Percentiles rank a stretch among this genome's conserved stretches.
Evolutionary conservation across 164 flowering plant species (phyloP).

Genomic region (Pachysandra terminalis): DNA sequence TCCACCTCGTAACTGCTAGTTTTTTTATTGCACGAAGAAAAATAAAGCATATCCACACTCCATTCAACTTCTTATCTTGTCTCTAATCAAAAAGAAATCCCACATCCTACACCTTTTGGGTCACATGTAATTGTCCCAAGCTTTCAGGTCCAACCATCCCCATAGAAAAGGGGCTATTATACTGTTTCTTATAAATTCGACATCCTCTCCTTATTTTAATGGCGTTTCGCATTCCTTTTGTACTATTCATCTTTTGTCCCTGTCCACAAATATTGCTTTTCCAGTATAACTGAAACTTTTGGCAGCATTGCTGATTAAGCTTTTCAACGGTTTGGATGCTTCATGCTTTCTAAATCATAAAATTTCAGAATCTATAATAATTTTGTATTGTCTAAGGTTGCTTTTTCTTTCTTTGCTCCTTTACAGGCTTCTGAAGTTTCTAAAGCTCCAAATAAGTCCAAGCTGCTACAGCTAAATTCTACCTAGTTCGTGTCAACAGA

Average conservation of each 20-base stretch:
- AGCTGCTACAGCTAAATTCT: not conserved
- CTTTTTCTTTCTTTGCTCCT: not conserved
- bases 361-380: not conserved
- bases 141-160: conserved; percentile 7
- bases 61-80: conserved; percentile 4
- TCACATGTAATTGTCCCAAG: conserved; percentile 24
- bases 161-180: too few relatives aligned
- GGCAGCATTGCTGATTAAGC: not conserved
- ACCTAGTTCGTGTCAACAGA: not conserved
- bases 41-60: not conserved
- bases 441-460: conserved; percentile 25
- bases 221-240: conserved; percentile 8
- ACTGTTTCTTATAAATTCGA: too few relatives aligned
- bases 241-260: conserved; percentile 2
- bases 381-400: not conserved
- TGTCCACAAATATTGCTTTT: not conserved
- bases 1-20: not conserved
- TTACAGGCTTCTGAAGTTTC: conserved; percentile 38
- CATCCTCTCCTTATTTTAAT: not conserved
- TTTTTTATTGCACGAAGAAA: not conserved
- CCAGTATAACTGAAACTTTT: conserved; percentile 10
- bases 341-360: not conserved
- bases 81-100: conserved; percentile 11
- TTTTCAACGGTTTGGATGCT: not conserved
- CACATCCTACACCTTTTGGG: conserved; percentile 22